Percentiles rank a stretch among this genome's conserved stretches.
Conservation (phyloP, 2,329 filamentous ascomycete genomes). For the Ceratocystis alfenasii region DNA sequence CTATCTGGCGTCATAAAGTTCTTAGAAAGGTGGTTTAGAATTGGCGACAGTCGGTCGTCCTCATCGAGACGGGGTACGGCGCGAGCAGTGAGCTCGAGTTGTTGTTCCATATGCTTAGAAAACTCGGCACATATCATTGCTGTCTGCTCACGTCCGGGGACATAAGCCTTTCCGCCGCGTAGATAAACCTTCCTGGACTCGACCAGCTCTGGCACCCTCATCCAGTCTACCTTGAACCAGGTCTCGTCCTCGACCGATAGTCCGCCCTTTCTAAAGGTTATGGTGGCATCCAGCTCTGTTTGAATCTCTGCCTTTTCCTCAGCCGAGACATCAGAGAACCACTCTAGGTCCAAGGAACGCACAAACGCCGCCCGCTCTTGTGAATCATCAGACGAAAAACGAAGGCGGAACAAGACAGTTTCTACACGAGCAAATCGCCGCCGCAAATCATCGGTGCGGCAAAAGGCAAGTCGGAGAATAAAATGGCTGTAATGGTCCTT, state of each 20-base stretch:
- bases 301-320: conserved; percentile 60
- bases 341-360: conserved; percentile 63
- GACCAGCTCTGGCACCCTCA: conserved; percentile 78
- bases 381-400: conserved; percentile 65
- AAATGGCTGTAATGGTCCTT: conserved; percentile 98
- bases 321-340: conserved; percentile 76
- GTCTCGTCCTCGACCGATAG: conserved; percentile 57
- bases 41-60: conserved; percentile 71
- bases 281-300: conserved; percentile 41
- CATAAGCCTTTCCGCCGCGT: conserved; percentile 74
- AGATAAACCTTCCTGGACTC: conserved; percentile 67
- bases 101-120: conserved; percentile 61
- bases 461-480: conserved; percentile 85
- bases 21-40: conserved; percentile 70
- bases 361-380: conserved; percentile 67
- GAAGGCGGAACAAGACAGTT: conserved; percentile 74
- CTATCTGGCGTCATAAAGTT: conserved; percentile 90
- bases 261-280: conserved; percentile 31
- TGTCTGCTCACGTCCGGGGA: conserved; percentile 73
- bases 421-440: conserved; percentile 78
- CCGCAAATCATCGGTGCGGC: conserved; percentile 79
- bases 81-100: conserved; percentile 81
- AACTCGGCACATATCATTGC: conserved; percentile 88
- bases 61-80: conserved; percentile 87
- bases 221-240: conserved; percentile 97